phyloP scores from a whole-genome alignment of 2,329 filamentous ascomycete species.

The Pseudogymnoascus sp. region DNA sequence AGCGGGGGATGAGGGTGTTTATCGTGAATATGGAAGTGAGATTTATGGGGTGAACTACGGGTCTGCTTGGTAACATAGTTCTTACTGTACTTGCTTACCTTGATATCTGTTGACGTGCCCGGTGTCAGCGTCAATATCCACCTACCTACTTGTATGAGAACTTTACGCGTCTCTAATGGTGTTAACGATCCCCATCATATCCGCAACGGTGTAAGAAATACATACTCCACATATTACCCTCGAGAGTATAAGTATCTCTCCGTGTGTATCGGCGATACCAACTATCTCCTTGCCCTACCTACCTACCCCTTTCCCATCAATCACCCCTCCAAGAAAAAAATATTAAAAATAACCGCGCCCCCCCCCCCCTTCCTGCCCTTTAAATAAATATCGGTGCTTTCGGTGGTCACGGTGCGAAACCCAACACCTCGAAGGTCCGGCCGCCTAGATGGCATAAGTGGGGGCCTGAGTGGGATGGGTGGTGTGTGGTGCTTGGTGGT shows the following conservation, averaged over 20 bases:
- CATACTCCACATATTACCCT: not conserved
- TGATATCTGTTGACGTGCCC: no score
- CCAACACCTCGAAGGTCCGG: no score
- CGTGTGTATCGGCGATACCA: not conserved
- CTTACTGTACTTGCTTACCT: no score
- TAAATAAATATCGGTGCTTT: not conserved
- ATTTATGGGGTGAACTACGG: no score
- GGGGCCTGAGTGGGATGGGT: no score
- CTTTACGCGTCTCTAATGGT: not conserved
- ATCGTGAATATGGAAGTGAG: not conserved
- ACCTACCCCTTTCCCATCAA: not conserved
- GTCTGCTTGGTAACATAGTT: no score
- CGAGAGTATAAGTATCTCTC: not conserved
- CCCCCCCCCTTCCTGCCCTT: not conserved
- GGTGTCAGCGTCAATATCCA: no score
- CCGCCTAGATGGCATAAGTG: no score
- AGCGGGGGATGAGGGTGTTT: not conserved
- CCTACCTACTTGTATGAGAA: not conserved
- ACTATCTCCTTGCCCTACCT: not conserved
- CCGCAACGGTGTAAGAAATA: not conserved
- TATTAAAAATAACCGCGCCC: not conserved
- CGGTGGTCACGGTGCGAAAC: not conserved
- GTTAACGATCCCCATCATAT: not conserved
- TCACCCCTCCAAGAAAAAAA: not conserved
- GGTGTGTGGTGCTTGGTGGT: not conserved